Evolutionary conservation across 306 rosid species (phyloP).

Genomic region (Carpinus viminea): DNA sequence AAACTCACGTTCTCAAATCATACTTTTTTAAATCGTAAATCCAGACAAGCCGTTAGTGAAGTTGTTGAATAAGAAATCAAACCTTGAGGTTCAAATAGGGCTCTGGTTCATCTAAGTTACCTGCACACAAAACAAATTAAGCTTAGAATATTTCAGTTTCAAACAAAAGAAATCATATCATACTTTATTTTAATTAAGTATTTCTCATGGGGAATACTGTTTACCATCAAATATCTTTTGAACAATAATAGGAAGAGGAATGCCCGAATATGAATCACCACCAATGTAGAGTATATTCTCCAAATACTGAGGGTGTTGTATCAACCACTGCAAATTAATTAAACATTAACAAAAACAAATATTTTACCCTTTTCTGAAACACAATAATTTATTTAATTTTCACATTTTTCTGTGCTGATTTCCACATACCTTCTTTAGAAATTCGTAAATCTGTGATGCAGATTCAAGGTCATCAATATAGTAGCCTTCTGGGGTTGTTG

Average conservation of each 20-base stretch:
- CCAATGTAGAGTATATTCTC: constrained; percentile 29
- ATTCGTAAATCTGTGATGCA: constrained; percentile 15
- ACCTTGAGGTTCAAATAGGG: constrained; percentile 31
- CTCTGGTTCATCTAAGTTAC: constrained; percentile 2
- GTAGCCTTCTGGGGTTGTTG: constrained; percentile 30
- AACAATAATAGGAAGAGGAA: constrained; percentile 30
- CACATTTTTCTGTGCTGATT: no score
- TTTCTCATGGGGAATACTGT: not conserved
- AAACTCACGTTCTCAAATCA: no score
- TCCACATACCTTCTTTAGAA: constrained; percentile 19
- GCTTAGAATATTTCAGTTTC: not conserved
- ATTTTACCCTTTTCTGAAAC: no score
- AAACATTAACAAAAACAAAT: no score
- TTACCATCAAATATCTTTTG: constrained; percentile 27
- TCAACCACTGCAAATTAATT: constrained; percentile 24
- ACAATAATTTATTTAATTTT: no score
- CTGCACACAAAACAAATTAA: constrained; percentile 13
- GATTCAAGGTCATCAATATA: constrained; percentile 24
- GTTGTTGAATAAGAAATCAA: not conserved
- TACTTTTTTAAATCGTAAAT: no score
- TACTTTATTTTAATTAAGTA: not conserved
- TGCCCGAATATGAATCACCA: constrained; percentile 35
- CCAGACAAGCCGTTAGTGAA: not conserved
- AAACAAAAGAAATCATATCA: not conserved
- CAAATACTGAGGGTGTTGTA: constrained; percentile 32